A percentile compares a stretch with the other conserved stretches of the same genome.
These are phyloP conservation scores for Wilcoxina mikolae DNA, from an alignment of 495 filamentous ascomycete species.

Conservation along the genomic window DNA sequence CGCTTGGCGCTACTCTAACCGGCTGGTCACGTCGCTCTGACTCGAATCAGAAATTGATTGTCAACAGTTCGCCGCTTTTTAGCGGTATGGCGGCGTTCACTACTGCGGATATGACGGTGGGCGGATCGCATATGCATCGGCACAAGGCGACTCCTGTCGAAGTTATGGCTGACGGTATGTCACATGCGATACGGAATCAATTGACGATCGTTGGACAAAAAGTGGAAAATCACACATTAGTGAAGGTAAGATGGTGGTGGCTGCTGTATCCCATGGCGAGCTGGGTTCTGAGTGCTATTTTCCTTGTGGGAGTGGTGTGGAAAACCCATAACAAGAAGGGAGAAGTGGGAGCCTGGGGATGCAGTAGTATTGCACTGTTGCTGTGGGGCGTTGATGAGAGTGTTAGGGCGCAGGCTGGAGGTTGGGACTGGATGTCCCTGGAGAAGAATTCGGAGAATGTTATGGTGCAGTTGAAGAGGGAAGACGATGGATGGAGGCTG, in stretches of 20 bases:
- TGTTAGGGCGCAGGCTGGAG: slow-evolving; percentile 8
- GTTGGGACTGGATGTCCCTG: slow-evolving; percentile 18
- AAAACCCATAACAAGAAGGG: slow-evolving; percentile 3
- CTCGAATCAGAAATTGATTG: background rate
- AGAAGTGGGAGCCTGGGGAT: slow-evolving; percentile 13
- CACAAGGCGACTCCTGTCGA: background rate
- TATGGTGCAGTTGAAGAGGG: background rate
- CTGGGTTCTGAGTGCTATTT: slow-evolving; percentile 14
- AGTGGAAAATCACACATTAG: background rate
- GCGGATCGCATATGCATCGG: background rate
- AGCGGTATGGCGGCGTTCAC: background rate
- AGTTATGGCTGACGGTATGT: slow-evolving; percentile 5
- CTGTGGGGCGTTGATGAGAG: slow-evolving; percentile 18
- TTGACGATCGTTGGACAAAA: slow-evolving; percentile 3
- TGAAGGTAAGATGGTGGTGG: slow-evolving; percentile 18
- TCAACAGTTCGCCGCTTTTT: background rate
- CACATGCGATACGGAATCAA: background rate
- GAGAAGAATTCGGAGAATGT: slow-evolving; percentile 2
- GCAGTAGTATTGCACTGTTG: slow-evolving; percentile 14
- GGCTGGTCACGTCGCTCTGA: background rate
- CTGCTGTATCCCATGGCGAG: slow-evolving; percentile 16
- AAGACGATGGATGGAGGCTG: background rate
- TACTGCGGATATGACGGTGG: background rate
- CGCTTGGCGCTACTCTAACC: background rate
- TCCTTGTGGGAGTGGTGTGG: slow-evolving; percentile 8